phyloP scores from a whole-genome alignment of 1,139 yeast genomes.

The Hyphopichia buzzinii region DNA sequence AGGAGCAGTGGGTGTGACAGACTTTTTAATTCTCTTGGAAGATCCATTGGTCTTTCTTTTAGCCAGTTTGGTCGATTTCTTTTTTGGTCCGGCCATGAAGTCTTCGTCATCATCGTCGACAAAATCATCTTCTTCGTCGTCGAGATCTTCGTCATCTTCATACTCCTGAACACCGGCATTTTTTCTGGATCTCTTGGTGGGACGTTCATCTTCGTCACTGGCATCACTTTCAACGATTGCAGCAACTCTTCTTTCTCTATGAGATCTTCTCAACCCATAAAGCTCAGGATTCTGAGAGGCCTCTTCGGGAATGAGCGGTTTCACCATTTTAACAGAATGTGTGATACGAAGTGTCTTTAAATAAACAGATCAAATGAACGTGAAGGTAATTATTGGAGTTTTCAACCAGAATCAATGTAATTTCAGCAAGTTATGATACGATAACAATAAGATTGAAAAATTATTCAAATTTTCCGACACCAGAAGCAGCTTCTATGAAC shows the following conservation, averaged over 20 bases:
- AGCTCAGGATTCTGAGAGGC: constrained; percentile 74
- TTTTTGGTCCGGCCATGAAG: constrained; percentile 20
- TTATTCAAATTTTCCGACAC: too few species aligned
- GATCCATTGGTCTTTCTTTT: constrained; percentile 11
- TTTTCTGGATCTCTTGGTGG: constrained; percentile 7
- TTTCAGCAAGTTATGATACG: too few species aligned
- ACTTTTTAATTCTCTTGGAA: constrained; percentile 11
- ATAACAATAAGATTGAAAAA: too few species aligned
- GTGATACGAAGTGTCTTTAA: too few species aligned
- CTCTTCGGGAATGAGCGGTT: constrained; percentile 33
- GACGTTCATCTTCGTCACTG: constrained; percentile 30
- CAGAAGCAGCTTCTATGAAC: too few species aligned
- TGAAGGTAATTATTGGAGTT: too few species aligned
- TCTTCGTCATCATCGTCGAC: constrained; percentile 33
- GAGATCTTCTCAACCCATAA: constrained; percentile 87
- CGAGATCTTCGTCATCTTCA: constrained; percentile 27
- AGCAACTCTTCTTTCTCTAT: constrained; percentile 58
- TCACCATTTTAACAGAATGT: constrained; percentile 18
- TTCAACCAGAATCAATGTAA: too few species aligned
- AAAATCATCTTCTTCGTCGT: constrained; percentile 26
- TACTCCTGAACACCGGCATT: constrained; percentile 15
- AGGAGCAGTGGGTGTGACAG: constrained; percentile 15
- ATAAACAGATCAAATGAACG: too few species aligned
- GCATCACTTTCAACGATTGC: constrained; percentile 42
- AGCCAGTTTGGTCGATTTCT: constrained; percentile 13